Evolutionary conservation across 2,329 filamentous ascomycete genomes (phyloP).

Genomic region (Scedosporium minutisporum): DNA sequence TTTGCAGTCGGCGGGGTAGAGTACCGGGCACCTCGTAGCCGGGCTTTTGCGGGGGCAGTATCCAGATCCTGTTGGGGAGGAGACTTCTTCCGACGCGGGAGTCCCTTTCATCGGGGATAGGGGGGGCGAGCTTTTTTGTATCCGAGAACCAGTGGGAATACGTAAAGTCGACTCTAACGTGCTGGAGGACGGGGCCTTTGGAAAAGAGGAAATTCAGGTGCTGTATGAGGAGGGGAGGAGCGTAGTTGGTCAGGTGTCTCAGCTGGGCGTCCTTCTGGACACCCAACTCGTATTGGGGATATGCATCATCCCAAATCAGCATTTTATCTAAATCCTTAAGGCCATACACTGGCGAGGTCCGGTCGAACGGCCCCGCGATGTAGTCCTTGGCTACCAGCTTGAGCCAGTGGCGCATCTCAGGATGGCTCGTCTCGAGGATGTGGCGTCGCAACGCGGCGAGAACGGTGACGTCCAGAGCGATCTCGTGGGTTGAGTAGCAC

Average conservation of each 20-base stretch:
- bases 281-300: too few relatives aligned
- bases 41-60: not conserved
- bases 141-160: not conserved
- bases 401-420: constrained; percentile 1
- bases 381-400: not conserved
- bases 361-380: not conserved
- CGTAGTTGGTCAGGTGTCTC: not conserved
- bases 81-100: not conserved
- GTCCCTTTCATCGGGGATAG: not conserved
- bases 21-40: not conserved
- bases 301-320: too few relatives aligned
- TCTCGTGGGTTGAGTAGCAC: not conserved
- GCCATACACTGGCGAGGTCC: too few relatives aligned
- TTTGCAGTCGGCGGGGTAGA: not conserved
- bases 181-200: not conserved
- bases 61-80: not conserved
- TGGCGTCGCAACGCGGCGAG: not conserved
- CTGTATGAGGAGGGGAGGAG: not conserved
- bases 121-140: not conserved
- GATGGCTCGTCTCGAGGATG: constrained; percentile 5
- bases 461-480: not conserved
- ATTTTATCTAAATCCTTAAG: too few relatives aligned
- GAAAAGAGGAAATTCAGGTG: not conserved
- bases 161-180: not conserved
- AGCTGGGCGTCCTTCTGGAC: too few relatives aligned